Conservation (phyloP, 108 stramenopile genomes). For the Mayamaea pseudoterrestris region DNA sequence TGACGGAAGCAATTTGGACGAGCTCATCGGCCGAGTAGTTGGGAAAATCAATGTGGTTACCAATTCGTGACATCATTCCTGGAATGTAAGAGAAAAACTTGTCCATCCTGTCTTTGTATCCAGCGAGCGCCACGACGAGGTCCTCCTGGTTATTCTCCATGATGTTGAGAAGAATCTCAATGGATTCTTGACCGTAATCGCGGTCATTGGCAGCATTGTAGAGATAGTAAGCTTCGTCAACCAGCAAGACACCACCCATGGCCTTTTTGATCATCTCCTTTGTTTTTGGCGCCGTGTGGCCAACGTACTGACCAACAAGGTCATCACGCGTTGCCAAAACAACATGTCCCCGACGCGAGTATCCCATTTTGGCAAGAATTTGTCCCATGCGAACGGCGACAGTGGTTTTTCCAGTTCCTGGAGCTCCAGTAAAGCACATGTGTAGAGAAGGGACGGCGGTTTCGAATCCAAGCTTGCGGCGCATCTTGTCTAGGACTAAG, state of each 20-base stretch:
- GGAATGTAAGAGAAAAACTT: slow-evolving; percentile 98
- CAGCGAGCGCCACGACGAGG: slow-evolving; percentile 94
- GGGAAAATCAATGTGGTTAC: slow-evolving; percentile 99
- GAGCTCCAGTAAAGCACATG: slow-evolving; percentile 97
- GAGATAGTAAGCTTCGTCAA: slow-evolving; percentile 98
- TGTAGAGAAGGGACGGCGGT: slow-evolving; percentile 94
- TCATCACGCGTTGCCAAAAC: slow-evolving; percentile 96
- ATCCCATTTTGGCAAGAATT: slow-evolving; percentile 97
- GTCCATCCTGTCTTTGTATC: slow-evolving; percentile 99
- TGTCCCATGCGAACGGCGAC: slow-evolving; percentile 97
- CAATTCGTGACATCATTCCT: slow-evolving; percentile 96
- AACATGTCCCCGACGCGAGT: slow-evolving; percentile 92
- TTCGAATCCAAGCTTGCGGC: slow-evolving; percentile 94
- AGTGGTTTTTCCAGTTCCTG: slow-evolving; percentile 98
- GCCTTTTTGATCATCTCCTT: slow-evolving; percentile 99
- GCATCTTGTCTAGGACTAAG: slow-evolving; percentile 96
- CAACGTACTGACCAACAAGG: slow-evolving; percentile 97
- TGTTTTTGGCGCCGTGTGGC: slow-evolving; percentile 97
- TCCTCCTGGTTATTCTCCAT: slow-evolving; percentile 98
- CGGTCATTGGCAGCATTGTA: slow-evolving; percentile 97
- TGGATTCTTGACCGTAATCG: slow-evolving; percentile 98
- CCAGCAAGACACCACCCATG: slow-evolving; percentile 90
- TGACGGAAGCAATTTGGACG: slow-evolving; percentile 82
- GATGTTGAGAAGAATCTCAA: slow-evolving; percentile 96
- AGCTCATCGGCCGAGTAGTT: slow-evolving; percentile 94